phyloP scores from a whole-genome alignment of 1,284 basidiomycete genomes.

The Trametes sp. region DNA sequence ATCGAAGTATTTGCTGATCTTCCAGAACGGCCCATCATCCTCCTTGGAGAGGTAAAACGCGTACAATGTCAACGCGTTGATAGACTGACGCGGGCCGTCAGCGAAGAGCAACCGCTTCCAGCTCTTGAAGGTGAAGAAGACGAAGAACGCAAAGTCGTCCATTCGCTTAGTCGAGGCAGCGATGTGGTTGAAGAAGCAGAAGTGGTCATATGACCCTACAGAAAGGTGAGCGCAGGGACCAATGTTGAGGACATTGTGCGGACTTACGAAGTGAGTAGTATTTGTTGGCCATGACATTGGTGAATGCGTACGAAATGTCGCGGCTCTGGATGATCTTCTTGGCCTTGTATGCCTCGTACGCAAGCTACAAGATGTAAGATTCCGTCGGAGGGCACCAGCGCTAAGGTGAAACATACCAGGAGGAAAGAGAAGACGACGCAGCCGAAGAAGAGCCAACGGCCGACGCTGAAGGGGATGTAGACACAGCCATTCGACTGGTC shows the following conservation, averaged over 20 bases:
- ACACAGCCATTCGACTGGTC: constrained; percentile 71
- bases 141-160: constrained; percentile 98
- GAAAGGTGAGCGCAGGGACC: constrained; percentile 10
- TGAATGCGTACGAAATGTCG: constrained; percentile 97
- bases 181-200: constrained; percentile 98
- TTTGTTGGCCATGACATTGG: constrained; percentile 96
- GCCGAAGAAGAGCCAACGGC: constrained; percentile 96
- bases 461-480: constrained; percentile 87
- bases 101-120: constrained; percentile 96
- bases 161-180: constrained; percentile 94
- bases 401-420: constrained; percentile 62
- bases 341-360: constrained; percentile 92
- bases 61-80: constrained; percentile 94
- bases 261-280: constrained; percentile 92
- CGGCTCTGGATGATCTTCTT: constrained; percentile 93
- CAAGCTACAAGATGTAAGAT: constrained; percentile 58
- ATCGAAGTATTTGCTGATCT: constrained; percentile 72
- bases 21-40: constrained; percentile 70
- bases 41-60: constrained; percentile 87
- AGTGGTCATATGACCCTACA: constrained; percentile 92
- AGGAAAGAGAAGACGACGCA: constrained; percentile 99
- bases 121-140: constrained; percentile 99
- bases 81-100: constrained; percentile 97
- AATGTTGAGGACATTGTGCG: constrained; percentile 7
- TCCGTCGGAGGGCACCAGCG: constrained; percentile 13